Base-by-base conservation (phyloP, 139 green algal genomes). In the Asterochloris sp. region DNA sequence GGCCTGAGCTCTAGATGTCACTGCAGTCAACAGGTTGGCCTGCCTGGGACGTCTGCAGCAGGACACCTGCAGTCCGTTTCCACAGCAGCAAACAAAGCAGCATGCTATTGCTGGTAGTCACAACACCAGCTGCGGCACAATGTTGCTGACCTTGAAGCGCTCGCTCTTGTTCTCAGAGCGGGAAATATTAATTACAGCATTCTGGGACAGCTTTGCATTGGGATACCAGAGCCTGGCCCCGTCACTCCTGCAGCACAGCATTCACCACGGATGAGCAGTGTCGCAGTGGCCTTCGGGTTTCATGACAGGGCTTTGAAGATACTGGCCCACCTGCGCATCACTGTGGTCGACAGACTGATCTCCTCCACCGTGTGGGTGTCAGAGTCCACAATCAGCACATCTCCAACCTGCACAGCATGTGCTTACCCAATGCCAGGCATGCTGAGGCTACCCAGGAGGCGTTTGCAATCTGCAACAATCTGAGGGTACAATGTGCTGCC, bases 171-270 rank as follows among this genome's bases (percentile, higher is more conserved):
- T 79, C 12, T 89, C 86, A 16, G 75, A 90, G 78, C 76, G 76
- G 66, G 84, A 87, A 12, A 94, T 13, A 83, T 94, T 94, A 74
- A 89, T 73, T 17, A 93, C 77, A 12, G 84, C 74, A 12, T 78
- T 78, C 1, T 61, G 4, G 9, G 78, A 81, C 47, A 94, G 79
- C 64, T 86, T 84, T 23, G 83, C 73, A 78, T 90, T 92, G 79
- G 90, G 87, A 69, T 87, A 92, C 83, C 86, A 92, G 21, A 91
- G 67, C 24, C 88, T 78, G 6, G 78, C 80, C 14, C 88, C 87
- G 68, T 93, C 86, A 63, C 62, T 74, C 13, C 81, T 76, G 38
- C 38, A 54, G 38, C 38, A 54, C 38, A 2, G 38, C 38, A 54
- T 54, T 6, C 38, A 54, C 38, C 2, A 54, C 6, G 38, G 38